Conservation (phyloP, 176 grass and related monocot genomes). For the Musa troglodytarum region DNA sequence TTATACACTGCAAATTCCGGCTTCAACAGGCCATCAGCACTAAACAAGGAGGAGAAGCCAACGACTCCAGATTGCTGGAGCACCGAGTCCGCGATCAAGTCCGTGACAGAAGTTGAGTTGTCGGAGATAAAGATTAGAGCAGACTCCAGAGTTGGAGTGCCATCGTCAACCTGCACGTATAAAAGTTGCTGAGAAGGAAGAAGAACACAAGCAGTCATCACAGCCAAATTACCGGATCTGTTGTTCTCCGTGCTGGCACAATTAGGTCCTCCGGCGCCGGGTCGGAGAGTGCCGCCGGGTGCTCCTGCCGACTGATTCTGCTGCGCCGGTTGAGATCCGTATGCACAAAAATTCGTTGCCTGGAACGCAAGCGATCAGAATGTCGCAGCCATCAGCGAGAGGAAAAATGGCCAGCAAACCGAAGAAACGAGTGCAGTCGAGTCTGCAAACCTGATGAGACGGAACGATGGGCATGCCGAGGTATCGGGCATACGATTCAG, state of each 20-base stretch:
- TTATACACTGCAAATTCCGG: neutral
- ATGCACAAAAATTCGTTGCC: constrained; percentile 1
- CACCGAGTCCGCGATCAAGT: no score
- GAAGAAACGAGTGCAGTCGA: neutral
- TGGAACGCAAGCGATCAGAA: neutral
- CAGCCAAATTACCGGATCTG: neutral
- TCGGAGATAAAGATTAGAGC: neutral
- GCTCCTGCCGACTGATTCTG: neutral
- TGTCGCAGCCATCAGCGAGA: neutral
- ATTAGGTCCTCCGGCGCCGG: neutral
- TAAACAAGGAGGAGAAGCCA: neutral
- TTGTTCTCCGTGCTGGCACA: neutral
- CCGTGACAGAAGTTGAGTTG: no score
- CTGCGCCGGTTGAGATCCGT: neutral
- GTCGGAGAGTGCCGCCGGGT: neutral
- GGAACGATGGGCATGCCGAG: constrained; percentile 42
- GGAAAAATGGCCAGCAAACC: no score
- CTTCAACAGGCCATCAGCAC: neutral
- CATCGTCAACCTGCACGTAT: neutral
- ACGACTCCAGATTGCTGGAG: no score
- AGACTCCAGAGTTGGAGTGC: neutral
- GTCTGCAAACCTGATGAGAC: constrained; percentile 23
- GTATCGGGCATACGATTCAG: constrained; percentile 46
- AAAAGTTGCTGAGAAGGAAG: no score
- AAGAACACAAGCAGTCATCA: no score